Evolutionary conservation across 1,284 basidiomycete species (phyloP).

Genomic region (Cryptococcus maquisensis): DNA sequence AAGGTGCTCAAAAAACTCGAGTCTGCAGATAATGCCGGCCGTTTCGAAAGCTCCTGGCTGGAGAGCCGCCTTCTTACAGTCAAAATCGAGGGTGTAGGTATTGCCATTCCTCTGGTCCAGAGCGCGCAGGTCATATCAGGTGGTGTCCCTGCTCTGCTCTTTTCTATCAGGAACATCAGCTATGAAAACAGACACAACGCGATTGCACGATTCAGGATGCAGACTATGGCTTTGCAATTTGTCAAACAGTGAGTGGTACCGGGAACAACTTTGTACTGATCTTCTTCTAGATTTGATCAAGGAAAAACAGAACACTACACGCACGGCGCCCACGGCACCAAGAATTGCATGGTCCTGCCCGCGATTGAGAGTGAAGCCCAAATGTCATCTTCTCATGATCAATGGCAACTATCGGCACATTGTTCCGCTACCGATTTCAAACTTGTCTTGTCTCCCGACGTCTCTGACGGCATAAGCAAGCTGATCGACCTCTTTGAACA

Average conservation of each 20-base stretch:
- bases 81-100: slow-evolving; percentile 65
- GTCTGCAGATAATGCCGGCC: slow-evolving; percentile 30
- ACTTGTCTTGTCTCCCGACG: slow-evolving; percentile 74
- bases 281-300: slow-evolving; percentile 65
- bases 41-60: slow-evolving; percentile 56
- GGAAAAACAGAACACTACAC: slow-evolving; percentile 64
- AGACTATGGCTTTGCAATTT: slow-evolving; percentile 75
- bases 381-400: slow-evolving; percentile 56
- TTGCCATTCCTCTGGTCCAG: slow-evolving; percentile 68
- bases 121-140: slow-evolving; percentile 47
- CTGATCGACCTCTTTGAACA: slow-evolving; percentile 77
- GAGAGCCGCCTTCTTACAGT: slow-evolving; percentile 63
- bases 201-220: slow-evolving; percentile 69
- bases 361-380: slow-evolving; percentile 74
- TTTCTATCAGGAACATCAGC: slow-evolving; percentile 68
- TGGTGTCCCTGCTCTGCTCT: slow-evolving; percentile 69
- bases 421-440: slow-evolving; percentile 81
- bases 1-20: slow-evolving; percentile 56
- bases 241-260: slow-evolving; percentile 59
- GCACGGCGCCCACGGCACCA: slow-evolving; percentile 63
- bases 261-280: slow-evolving; percentile 4
- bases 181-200: slow-evolving; percentile 72
- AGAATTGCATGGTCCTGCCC: slow-evolving; percentile 61
- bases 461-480: slow-evolving; percentile 73
- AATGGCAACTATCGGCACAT: slow-evolving; percentile 61